These are phyloP conservation scores for Phragmites australis DNA, from an alignment of 176 grass and related monocot species.

Conservation along the genomic window DNA sequence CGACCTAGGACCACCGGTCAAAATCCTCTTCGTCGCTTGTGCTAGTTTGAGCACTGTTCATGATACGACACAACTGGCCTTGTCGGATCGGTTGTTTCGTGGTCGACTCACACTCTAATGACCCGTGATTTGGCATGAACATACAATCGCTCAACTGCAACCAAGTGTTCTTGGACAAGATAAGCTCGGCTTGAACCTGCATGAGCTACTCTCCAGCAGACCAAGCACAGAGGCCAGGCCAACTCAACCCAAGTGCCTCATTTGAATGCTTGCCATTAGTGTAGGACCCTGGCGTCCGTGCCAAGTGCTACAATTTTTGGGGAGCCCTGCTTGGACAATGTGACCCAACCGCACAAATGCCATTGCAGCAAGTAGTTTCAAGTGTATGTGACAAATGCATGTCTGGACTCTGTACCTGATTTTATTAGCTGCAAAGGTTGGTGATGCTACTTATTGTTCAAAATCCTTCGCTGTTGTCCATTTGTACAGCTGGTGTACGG, in stretches of 20 bases:
- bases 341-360: conserved; percentile 27
- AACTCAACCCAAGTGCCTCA: neutral
- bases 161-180: neutral
- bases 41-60: conserved; percentile 37
- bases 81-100: conserved; percentile 35
- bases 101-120: conserved; percentile 3
- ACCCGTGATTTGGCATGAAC: neutral
- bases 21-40: conserved; percentile 17
- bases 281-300: conserved; percentile 41
- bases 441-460: conserved; percentile 21
- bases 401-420: conserved; percentile 1
- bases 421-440: conserved; percentile 54
- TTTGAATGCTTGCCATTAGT: neutral
- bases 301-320: conserved; percentile 22
- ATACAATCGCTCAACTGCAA: neutral
- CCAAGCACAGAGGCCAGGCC: neutral
- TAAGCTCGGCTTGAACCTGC: conserved; percentile 21
- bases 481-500: conserved; percentile 37
- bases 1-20: conserved; percentile 38
- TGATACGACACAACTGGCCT: conserved; percentile 40
- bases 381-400: conserved; percentile 21
- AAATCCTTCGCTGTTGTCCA: neutral
- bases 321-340: conserved; percentile 14
- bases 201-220: neutral
- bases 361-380: conserved; percentile 21